Conservation (phyloP, 352 stramenopile genomes). For the Aphanomyces cochlioides region DNA sequence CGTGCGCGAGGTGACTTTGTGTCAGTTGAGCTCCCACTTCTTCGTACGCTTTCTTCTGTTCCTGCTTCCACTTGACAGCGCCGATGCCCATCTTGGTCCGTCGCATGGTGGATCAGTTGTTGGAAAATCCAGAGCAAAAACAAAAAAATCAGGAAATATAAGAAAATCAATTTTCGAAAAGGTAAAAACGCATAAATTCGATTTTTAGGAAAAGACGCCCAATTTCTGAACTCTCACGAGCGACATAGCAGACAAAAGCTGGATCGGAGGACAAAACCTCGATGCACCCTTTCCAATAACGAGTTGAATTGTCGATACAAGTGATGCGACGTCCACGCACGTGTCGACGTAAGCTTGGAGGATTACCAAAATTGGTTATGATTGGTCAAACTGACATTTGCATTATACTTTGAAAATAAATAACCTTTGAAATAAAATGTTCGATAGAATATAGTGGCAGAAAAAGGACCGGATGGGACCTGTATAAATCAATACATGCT, state of each 20-base stretch:
- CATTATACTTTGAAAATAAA: slow-evolving; percentile 3
- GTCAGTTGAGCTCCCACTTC: slow-evolving; percentile 79
- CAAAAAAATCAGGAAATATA: neutral
- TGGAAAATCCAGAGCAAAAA: neutral
- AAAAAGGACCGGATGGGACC: neutral
- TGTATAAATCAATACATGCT: slow-evolving; percentile 6
- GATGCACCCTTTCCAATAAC: neutral
- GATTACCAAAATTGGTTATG: no score
- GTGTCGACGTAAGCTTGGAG: no score
- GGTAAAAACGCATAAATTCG: neutral
- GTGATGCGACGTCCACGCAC: no score
- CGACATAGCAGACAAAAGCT: no score
- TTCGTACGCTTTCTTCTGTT: slow-evolving; percentile 81
- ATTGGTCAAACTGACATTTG: neutral
- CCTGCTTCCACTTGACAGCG: slow-evolving; percentile 85
- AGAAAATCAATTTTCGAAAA: neutral
- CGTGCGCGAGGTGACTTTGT: slow-evolving; percentile 74
- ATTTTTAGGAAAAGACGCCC: no score
- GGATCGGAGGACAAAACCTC: no score
- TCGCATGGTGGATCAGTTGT: slow-evolving; percentile 31
- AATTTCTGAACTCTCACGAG: no score
- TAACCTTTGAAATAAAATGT: neutral
- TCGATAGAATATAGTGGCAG: neutral
- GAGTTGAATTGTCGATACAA: no score
- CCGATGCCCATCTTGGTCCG: slow-evolving; percentile 73